Evolutionary conservation across 169 alveolate genomes (phyloP).

Genomic region (Plasmodium chabaudi): DNA sequence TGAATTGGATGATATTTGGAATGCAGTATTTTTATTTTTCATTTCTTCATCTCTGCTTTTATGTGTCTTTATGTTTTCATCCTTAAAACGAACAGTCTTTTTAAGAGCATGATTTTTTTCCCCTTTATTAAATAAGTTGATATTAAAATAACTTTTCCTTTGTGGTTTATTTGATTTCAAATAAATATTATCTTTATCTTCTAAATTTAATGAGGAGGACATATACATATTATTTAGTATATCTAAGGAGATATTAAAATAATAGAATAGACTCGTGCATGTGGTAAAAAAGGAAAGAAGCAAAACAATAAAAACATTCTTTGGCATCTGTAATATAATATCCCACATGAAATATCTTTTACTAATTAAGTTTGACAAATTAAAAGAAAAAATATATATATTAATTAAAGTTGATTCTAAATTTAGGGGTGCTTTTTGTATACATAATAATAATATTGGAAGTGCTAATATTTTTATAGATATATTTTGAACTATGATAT

Average conservation of each 20-base stretch:
- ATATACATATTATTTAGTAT: conserved; percentile 29
- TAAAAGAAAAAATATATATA: conserved; percentile 62
- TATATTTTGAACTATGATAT: conserved; percentile 53
- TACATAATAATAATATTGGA: conserved; percentile 52
- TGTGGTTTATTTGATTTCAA: conserved; percentile 18
- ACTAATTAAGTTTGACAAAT: conserved; percentile 63
- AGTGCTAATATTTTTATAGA: conserved; percentile 63
- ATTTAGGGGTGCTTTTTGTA: conserved; percentile 63
- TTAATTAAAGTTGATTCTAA: conserved; percentile 62
- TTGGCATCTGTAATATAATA: conserved; percentile 55
- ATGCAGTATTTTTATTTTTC: conserved; percentile 26
- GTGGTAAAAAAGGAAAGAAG: conserved; percentile 68
- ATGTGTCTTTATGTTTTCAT: conserved; percentile 13
- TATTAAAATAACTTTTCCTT: conserved; percentile 18
- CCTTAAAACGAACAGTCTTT: conserved; percentile 69
- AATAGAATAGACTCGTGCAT: conserved; percentile 51
- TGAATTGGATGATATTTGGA: conserved; percentile 29
- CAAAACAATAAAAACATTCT: conserved; percentile 50
- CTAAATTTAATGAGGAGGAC: conserved; percentile 12
- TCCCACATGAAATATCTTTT: conserved; percentile 72
- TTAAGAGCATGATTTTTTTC: conserved; percentile 27
- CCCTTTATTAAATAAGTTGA: conserved; percentile 11
- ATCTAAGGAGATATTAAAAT: conserved; percentile 50
- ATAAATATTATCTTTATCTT: conserved; percentile 41
- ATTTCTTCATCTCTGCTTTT: conserved; percentile 29